Conservation (phyloP, 108 stramenopile species). For the Skeletonema grethae region DNA sequence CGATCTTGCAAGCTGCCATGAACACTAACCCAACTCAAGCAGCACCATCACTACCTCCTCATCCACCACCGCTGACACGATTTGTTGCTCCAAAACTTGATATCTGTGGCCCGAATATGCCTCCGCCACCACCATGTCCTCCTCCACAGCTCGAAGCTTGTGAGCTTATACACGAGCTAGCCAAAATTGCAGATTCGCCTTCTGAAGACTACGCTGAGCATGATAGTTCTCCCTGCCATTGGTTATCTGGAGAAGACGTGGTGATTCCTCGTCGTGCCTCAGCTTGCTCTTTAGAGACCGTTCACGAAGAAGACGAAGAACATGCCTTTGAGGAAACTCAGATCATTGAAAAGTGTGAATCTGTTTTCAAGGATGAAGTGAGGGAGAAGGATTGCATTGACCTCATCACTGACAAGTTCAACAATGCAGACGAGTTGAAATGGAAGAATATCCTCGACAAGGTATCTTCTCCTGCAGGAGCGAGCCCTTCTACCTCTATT, state of each 20-base stretch:
- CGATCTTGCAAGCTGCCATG: background rate
- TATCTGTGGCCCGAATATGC: background rate
- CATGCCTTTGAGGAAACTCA: background rate
- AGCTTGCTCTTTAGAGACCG: background rate
- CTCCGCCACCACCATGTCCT: background rate
- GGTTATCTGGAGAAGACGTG: background rate
- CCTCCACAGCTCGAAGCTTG: background rate
- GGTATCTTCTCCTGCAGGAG: background rate
- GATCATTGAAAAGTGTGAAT: background rate
- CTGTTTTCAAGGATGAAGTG: background rate
- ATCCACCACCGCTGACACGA: background rate
- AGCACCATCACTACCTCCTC: background rate
- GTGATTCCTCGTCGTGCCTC: too few species aligned
- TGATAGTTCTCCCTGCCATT: background rate
- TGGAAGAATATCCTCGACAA: conserved; percentile 39
- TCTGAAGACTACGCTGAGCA: background rate
- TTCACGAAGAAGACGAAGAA: background rate
- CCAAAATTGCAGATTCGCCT: background rate
- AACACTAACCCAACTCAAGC: background rate
- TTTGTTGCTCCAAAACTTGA: background rate
- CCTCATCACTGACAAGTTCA: background rate
- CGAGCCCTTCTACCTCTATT: background rate
- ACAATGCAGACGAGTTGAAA: background rate
- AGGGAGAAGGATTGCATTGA: background rate
- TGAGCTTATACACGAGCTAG: background rate